These are phyloP conservation scores for Trebouxia sp. DNA, from an alignment of 139 green algal species.

Conservation along the genomic window DNA sequence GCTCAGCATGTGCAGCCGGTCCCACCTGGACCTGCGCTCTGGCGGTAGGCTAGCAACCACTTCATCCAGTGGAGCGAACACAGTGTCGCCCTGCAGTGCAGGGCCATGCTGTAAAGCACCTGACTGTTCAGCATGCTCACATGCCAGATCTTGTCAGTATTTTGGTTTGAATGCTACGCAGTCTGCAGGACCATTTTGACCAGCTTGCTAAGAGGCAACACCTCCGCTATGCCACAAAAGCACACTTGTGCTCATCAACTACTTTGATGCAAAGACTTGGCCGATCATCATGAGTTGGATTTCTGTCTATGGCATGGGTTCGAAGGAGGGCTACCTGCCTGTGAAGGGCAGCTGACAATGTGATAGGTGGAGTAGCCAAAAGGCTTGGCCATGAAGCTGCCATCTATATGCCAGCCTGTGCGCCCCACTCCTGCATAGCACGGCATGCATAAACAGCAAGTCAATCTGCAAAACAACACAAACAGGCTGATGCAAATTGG, in stretches of 20 bases:
- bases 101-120: no score
- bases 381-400: slow-evolving; percentile 47
- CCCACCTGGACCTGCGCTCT: slow-evolving; percentile 41
- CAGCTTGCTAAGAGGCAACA: no score
- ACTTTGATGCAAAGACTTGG: no score
- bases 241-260: no score
- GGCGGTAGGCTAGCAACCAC: slow-evolving; percentile 32
- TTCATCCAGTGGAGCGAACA: slow-evolving; percentile 48
- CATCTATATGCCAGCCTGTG: slow-evolving; percentile 61
- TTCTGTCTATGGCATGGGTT: no score
- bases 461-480: neutral
- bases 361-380: slow-evolving; percentile 50
- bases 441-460: neutral
- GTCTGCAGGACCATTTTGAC: no score
- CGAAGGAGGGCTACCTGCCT: neutral
- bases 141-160: no score
- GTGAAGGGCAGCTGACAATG: slow-evolving; percentile 20
- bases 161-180: no score
- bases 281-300: no score
- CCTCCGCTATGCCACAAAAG: no score
- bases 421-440: slow-evolving; percentile 46
- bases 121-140: no score
- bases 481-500: neutral
- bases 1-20: slow-evolving; percentile 49
- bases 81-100: slow-evolving; percentile 34